Evolutionary conservation across 768 basidiomycete species (phyloP), one percentile per base, ranked within the genome.

Genomic region (Russula dissimulans): DNA sequence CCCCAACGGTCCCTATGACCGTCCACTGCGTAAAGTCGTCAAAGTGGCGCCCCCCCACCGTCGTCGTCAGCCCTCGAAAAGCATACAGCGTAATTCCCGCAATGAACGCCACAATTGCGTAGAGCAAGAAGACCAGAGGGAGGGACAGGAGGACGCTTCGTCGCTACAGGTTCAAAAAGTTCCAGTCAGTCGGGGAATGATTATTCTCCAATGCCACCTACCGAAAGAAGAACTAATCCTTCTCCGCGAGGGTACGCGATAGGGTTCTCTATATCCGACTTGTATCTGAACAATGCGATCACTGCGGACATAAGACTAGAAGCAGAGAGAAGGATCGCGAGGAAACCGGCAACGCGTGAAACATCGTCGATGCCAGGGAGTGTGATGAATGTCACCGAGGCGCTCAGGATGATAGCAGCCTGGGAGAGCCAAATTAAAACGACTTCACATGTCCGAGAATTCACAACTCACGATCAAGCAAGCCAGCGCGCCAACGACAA

Each of bases 371-470:
- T 65, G 42, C 84, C 86, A 66, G 90, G 89, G 55, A 92, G 78
- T 53, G 87, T 81, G 69, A 92, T 79, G 73, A 91, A 84, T 31
- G 88, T 90, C 58, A 90, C 86, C 43, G 89, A 87, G 36, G 88
- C 85, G 65, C 90, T 90, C 59, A 91, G 75, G 26, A 91, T 78
- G 59, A 91, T 79, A 32, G 89, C 89, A 66, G 89, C 87, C 89
- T 91, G 70, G 45, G 61, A 60, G 42, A 56, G 48, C 15, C 7
- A 38, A 55, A 58, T 61, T 29, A 60, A 49, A 50, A 50, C 39
- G 26, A 32, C 39, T 46, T 36, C 47, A 59, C 29, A 8, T 36
- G 31, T 43, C 44, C 44, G 18, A 12, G 47, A 34, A 51, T 36
- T 26, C 36, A 34, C 42, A 53, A 65, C 69, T 54, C 50, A 73